Conservation (phyloP, 2,329 filamentous ascomycete genomes). For the Hymenoscyphus fructigenus region DNA sequence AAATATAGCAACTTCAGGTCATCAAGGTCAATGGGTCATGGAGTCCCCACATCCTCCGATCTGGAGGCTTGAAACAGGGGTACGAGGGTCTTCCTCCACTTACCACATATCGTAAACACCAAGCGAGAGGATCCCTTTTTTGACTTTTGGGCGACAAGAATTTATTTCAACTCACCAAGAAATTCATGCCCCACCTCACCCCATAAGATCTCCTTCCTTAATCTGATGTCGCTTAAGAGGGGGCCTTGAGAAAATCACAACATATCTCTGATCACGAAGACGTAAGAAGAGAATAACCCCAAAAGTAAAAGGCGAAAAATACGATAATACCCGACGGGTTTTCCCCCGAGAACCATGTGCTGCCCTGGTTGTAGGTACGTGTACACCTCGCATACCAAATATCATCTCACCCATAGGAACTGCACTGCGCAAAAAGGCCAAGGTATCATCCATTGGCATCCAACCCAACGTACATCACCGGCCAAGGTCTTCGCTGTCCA, state of each 20-base stretch:
- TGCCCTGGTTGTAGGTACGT: neutral
- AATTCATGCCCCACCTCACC: too few species aligned
- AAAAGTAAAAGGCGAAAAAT: neutral
- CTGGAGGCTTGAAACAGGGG: neutral
- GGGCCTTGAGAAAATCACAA: neutral
- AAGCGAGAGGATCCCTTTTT: neutral
- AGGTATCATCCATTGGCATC: neutral
- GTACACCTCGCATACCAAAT: neutral
- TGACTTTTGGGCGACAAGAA: neutral
- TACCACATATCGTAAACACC: neutral
- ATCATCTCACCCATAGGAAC: neutral
- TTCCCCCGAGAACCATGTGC: neutral
- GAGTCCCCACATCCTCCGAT: neutral
- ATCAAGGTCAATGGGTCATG: too few species aligned
- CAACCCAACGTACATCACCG: neutral
- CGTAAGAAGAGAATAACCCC: neutral
- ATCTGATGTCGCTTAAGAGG: too few species aligned
- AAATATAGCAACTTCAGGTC: neutral
- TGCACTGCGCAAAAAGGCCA: slow-evolving; percentile 3
- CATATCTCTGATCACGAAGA: neutral
- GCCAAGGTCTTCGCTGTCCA: neutral
- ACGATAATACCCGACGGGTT: neutral
- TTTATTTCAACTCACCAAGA: neutral
- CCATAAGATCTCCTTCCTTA: too few species aligned
- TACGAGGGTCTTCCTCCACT: neutral